Evolutionary conservation across 208 protist species (phyloP).

Genomic region (Herpetomonas muscarum): DNA sequence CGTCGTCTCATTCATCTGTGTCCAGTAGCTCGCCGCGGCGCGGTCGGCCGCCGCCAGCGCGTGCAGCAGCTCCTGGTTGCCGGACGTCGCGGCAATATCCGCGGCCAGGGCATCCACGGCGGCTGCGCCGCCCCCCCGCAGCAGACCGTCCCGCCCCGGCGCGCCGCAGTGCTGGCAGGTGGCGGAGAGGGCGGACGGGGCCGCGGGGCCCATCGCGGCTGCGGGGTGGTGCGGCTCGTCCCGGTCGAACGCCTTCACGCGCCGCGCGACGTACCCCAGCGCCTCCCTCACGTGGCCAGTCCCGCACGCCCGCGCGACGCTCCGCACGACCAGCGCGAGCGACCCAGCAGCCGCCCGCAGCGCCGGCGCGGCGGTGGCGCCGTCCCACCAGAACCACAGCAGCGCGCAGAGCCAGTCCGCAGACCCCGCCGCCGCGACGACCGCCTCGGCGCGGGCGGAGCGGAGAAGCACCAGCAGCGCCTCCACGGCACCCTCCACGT

Average conservation of each 20-base stretch:
- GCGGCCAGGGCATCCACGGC: no score
- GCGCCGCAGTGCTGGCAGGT: background rate
- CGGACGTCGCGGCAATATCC: no score
- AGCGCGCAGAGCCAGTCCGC: constrained; percentile 33
- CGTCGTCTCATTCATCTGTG: constrained; percentile 55
- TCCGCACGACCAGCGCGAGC: constrained; percentile 20
- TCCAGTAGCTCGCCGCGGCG: constrained; percentile 60
- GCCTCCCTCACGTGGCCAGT: constrained; percentile 37
- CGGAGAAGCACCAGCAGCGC: constrained; percentile 14
- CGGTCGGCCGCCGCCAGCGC: constrained; percentile 64
- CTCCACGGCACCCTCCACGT: constrained; percentile 34
- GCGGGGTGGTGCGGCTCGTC: constrained; percentile 6
- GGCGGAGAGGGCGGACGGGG: background rate
- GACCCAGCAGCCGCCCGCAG: constrained; percentile 17
- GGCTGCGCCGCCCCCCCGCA: background rate
- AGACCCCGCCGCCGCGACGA: background rate
- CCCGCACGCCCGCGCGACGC: constrained; percentile 31
- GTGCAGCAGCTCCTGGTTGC: constrained; percentile 48
- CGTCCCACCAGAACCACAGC: constrained; percentile 69
- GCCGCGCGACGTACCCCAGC: constrained; percentile 34
- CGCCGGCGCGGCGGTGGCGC: constrained; percentile 17
- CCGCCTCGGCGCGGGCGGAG: background rate
- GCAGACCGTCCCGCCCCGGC: background rate
- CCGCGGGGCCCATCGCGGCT: background rate
- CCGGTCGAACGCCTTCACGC: constrained; percentile 22